Base-by-base conservation (phyloP, 2,329 filamentous ascomycete genomes). In the Aspergillus fijiensis region DNA sequence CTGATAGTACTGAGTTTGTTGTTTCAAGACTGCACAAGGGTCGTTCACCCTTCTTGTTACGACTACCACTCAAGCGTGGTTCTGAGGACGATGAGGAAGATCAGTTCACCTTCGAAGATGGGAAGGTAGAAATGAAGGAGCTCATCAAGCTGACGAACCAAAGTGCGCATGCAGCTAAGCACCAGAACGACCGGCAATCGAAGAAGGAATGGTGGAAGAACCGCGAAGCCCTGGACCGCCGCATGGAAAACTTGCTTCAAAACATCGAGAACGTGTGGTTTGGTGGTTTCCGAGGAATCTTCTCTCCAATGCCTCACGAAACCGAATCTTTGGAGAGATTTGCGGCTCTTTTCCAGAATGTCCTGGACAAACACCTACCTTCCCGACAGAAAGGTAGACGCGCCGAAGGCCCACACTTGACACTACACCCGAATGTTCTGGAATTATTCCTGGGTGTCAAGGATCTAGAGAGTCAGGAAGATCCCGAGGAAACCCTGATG, bases 181-280 rank as follows among this genome's bases (percentile, higher is more conserved):
- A 92, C 63, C 88, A 92, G 73, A 87, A 83, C 9, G 84, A 85
- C 51, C 91, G 89, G 72, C 89, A 88, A 39, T 88, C 89, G 29
- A 92, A 91, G 73, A 85, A 85, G 45, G 87, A 88, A 51, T 99
- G 95, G 95, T 99, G 95, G 93, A 85, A 85, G 4, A 89, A 93
- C 71, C 86, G 96, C 14, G 89, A 95, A 74, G 84, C 84, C 2
- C 81, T 99, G 16, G 95, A 99, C 71, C 78, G 79, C 33, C 87
- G 91, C 10, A 82, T 99, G 25, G 87, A 86, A 63, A 88, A 90
- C 54, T 83, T 99, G 10, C 81, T 99, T 1, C 82, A 87, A 57
- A 96, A 92, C 61, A 89, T 99, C 45, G 94, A 99, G 75, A 89
- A 90, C 62, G 88, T 95, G 23, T 99, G 95, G 95, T 85, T 99